Base-by-base conservation (phyloP, 1,139 yeast genomes). In the Pichia sp. region DNA sequence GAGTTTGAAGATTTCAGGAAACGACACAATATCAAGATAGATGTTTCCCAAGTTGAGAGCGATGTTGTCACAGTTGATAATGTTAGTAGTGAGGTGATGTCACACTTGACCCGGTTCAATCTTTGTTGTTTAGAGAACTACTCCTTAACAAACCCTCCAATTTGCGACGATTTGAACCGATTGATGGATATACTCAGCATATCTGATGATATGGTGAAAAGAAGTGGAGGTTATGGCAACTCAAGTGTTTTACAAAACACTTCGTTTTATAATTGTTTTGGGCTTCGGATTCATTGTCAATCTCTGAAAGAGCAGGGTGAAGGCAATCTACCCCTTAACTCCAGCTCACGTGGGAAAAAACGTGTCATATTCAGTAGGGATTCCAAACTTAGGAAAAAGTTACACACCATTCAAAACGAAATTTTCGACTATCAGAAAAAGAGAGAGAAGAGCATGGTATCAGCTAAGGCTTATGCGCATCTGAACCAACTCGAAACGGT, bases 51-150 rank as follows among this genome's bases (percentile, higher is more conserved):
- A 11, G 19, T 51, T 3, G 45, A 57, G 26, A 50, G 57, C 3
- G 61, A 67, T 53, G 53, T 64, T 5, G 64, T 68, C 11, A 70
- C 75, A 51, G 69, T 75, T 8, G 68, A 69, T 26, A 62, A 66
- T 34, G 71, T 77, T 1, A 59, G 72, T 16, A 62, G 58, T 8
- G 72, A 71, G 36, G 70, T 66, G 15, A 59, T 62, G 8, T 61
- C 72, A 4, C 58, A 73, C 15, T 57, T 70, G 1, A 65, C 63
- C 5, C 63, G 68, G 11, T 69, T 77, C 55, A 72, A 68, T 56
- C 57, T 77, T 45, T 75, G 77, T 10, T 55, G 78, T 4, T 61
- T 78, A 43, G 82, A 79, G 56, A 79, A 77, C 60, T 77, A 77
- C 53, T 51, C 66, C 0, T 62, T 69, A 5, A 67, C 70, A 40